phyloP scores from a whole-genome alignment of 805 yeast genomes.

The Saturnispora saitoi region DNA sequence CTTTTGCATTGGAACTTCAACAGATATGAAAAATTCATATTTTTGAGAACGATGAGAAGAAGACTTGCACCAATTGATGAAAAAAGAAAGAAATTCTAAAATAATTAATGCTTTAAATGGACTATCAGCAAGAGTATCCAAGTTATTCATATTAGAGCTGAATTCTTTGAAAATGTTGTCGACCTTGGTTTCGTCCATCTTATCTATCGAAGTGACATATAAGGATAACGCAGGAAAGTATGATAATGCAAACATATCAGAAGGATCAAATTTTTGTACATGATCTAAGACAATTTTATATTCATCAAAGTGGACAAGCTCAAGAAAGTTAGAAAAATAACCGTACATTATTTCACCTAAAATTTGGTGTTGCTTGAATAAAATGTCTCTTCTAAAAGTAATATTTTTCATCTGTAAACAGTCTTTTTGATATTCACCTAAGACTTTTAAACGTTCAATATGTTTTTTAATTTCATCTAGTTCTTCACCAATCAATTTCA shows the following conservation, averaged over 20 bases:
- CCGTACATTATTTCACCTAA: constrained; percentile 60
- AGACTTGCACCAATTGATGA: constrained; percentile 61
- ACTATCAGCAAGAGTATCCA: constrained; percentile 35
- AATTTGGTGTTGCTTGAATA: constrained; percentile 60
- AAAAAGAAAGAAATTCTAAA: constrained; percentile 45
- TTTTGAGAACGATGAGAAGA: constrained; percentile 33
- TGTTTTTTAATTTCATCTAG: constrained; percentile 45
- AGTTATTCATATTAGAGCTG: constrained; percentile 29
- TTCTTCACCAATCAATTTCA: constrained; percentile 49
- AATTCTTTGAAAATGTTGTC: constrained; percentile 31
- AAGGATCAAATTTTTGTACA: constrained; percentile 40
- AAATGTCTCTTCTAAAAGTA: constrained; percentile 51
- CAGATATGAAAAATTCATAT: constrained; percentile 38
- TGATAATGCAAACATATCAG: constrained; percentile 59
- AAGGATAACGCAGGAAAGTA: constrained; percentile 51
- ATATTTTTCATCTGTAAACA: constrained; percentile 39
- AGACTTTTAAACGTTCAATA: constrained; percentile 43
- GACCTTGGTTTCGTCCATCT: constrained; percentile 31
- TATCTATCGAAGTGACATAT: constrained; percentile 34
- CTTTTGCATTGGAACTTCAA: constrained; percentile 50
- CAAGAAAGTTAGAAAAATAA: constrained; percentile 26
- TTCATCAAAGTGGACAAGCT: constrained; percentile 27
- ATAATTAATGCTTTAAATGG: constrained; percentile 43
- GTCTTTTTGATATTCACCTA: constrained; percentile 38
- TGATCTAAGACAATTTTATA: constrained; percentile 37